A percentile compares a stretch with the other conserved stretches of the same genome.
These are phyloP conservation scores for Aureobasidium uvarum DNA, from an alignment of 2,329 filamentous ascomycete species.

Conservation along the genomic window DNA sequence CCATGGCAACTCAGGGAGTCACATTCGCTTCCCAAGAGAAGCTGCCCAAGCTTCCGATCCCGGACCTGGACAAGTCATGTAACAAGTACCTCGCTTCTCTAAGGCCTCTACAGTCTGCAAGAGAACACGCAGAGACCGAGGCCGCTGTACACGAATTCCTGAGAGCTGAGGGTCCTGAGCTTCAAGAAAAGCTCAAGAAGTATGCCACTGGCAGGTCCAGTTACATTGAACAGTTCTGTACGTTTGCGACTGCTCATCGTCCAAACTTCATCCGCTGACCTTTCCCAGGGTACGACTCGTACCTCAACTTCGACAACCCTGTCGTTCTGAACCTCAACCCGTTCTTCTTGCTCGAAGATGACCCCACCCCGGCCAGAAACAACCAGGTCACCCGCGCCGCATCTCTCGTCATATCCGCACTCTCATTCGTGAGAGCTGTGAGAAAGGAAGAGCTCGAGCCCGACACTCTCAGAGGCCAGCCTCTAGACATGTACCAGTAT, in stretches of 20 bases:
- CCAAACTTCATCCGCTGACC: background rate
- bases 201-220: constrained; percentile 90
- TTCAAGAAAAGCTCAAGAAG: constrained; percentile 85
- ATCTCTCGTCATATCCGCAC: constrained; percentile 82
- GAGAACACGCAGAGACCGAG: constrained; percentile 80
- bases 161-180: constrained; percentile 71
- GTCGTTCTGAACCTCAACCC: constrained; percentile 97
- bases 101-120: constrained; percentile 72
- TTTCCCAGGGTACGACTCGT: constrained; percentile 88
- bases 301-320: constrained; percentile 95
- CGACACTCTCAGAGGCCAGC: constrained; percentile 77
- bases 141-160: constrained; percentile 81
- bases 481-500: constrained; percentile 98
- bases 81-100: constrained; percentile 76
- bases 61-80: constrained; percentile 75
- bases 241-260: constrained; percentile 37
- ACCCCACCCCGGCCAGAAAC: constrained; percentile 92
- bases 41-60: constrained; percentile 88
- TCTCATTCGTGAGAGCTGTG: constrained; percentile 90
- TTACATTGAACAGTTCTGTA: constrained; percentile 99
- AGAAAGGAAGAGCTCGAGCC: constrained; percentile 89
- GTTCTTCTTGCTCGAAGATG: constrained; percentile 96
- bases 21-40: constrained; percentile 88
- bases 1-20: constrained; percentile 62
- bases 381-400: constrained; percentile 95